Percentiles rank a stretch among this genome's conserved stretches.
Evolutionary conservation across 2,329 filamentous ascomycete species (phyloP).

Genomic region (Phaeosphaeria sp.): DNA sequence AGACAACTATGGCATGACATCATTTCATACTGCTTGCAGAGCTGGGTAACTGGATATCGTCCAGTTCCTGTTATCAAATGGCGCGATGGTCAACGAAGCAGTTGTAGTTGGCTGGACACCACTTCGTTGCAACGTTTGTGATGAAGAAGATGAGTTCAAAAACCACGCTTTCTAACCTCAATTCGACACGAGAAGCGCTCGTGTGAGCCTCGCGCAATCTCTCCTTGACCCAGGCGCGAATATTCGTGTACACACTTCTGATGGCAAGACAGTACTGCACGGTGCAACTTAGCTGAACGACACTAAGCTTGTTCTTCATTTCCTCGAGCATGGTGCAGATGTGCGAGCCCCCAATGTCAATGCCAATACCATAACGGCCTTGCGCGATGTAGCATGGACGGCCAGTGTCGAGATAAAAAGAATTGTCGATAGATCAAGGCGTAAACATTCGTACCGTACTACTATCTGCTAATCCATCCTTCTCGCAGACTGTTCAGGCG

Average conservation of each 20-base stretch:
- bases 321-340: conserved; percentile 7
- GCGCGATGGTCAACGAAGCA: conserved; percentile 4
- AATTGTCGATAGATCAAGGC: background rate
- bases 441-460: conserved; percentile 6
- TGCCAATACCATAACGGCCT: conserved; percentile 3
- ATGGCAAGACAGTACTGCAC: conserved; percentile 7
- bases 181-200: background rate
- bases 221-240: conserved; percentile 5
- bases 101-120: background rate
- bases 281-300: conserved; percentile 2
- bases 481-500: conserved; percentile 7
- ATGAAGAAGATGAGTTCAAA: too few species aligned
- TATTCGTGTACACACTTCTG: conserved; percentile 3
- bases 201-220: conserved; percentile 1
- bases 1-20: conserved; percentile 8
- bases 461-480: conserved; percentile 3
- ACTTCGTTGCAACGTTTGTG: too few species aligned
- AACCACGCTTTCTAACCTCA: background rate
- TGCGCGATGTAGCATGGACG: conserved; percentile 7
- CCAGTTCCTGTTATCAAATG: conserved; percentile 5
- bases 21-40: conserved; percentile 7
- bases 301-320: conserved; percentile 4
- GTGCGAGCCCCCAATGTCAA: conserved; percentile 1
- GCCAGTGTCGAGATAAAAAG: background rate
- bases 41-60: conserved; percentile 5